Evolutionary conservation across 805 yeast species (phyloP), one percentile per base, ranked within the genome.

Genomic region (Saturnispora mendoncae): DNA sequence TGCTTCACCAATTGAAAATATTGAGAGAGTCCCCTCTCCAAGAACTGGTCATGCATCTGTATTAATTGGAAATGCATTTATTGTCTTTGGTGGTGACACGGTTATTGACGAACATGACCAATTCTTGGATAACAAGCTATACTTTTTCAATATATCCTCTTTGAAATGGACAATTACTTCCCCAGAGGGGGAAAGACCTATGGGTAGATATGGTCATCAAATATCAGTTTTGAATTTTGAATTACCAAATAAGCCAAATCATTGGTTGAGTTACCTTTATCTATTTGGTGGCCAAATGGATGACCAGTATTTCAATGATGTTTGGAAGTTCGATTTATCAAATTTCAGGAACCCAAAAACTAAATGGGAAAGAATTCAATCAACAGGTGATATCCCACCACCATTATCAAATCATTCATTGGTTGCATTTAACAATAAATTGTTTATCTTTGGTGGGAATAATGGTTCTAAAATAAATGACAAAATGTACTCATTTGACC

Each of bases 21-120:
- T 76, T 38, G 85, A 80, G 46, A 78, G 83, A 38, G 76, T 85
- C 14, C 96, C 97, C 2, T 90, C 95, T 15, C 96, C 97, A 26
- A 78, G 98, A 53, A 96, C 90, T 6, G 97, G 97, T 3, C 99
- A 92, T 62, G 85, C 95, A 5, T 73, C 94, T 2, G 83, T 88
- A 8, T 69, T 90, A 26, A 80, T 94, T 46, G 98, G 97, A 12
- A 90, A 88, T 56, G 97, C 97, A 1, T 92, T 81, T 54, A 87
- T 92, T 34, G 76, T 92, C 12, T 90, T 85, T 62, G 98, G 97
- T 27, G 99, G 99, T 54, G 98, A 92, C 58, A 92, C 97, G 1
- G 50, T 46, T 23, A 83, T 79, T 30, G 80, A 87, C 27, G 86
- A 82, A 55, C 73, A 72, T 37, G 70, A 71, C 38, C 86, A 86